Conservation (phyloP, 2,329 filamentous ascomycete species). For the Verticillium dahliae region DNA sequence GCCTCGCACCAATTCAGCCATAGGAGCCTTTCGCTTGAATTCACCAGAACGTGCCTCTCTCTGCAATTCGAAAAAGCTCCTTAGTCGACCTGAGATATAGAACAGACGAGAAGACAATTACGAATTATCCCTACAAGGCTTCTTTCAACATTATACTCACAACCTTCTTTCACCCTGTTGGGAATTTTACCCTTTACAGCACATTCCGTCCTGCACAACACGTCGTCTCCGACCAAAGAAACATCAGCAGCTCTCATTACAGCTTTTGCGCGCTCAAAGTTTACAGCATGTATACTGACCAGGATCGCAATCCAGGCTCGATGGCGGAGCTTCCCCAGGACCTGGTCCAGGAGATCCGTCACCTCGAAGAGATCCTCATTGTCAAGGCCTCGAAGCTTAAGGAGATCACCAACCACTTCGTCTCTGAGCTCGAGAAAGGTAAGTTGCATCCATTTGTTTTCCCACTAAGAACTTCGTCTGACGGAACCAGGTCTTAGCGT, state of each 20-base stretch:
- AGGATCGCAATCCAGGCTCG: conserved; percentile 53
- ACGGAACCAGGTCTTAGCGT: conserved; percentile 61
- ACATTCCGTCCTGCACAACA: conserved; percentile 4
- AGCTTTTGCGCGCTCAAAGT: neutral
- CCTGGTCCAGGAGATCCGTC: conserved; percentile 71
- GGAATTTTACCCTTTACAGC: neutral
- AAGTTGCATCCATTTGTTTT: conserved; percentile 14
- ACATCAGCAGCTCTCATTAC: too few species aligned
- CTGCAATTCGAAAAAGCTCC: neutral
- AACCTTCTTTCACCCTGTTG: conserved; percentile 2
- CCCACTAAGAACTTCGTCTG: conserved; percentile 1
- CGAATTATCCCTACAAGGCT: neutral
- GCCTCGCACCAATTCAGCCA: neutral
- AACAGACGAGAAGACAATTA: neutral
- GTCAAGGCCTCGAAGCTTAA: conserved; percentile 77
- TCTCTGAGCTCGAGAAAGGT: conserved; percentile 83
- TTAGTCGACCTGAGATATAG: neutral
- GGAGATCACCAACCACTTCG: conserved; percentile 83
- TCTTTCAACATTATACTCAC: neutral
- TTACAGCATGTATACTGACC: neutral
- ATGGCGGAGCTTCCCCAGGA: conserved; percentile 87
- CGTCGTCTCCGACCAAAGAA: neutral
- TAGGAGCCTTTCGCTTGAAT: neutral
- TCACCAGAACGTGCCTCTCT: neutral
- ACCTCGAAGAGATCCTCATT: conserved; percentile 77